Conservation (phyloP, 2,329 filamentous ascomycete species). For the Colletotrichum sidae region DNA sequence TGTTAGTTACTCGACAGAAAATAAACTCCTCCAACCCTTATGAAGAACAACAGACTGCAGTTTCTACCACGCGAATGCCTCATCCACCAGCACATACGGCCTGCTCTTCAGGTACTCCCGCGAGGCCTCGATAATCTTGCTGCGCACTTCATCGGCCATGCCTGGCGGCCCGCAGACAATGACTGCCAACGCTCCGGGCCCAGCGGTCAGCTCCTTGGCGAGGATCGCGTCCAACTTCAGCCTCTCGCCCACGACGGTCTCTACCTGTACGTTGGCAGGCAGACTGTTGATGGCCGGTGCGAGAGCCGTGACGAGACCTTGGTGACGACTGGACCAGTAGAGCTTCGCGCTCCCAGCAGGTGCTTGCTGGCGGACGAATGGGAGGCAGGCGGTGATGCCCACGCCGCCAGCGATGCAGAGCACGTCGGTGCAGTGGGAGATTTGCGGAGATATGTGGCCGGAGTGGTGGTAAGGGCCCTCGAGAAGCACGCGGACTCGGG, state of each 20-base stretch:
- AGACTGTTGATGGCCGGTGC: slow-evolving; percentile 9
- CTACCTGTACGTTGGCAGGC: slow-evolving; percentile 22
- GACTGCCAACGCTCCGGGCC: slow-evolving; percentile 21
- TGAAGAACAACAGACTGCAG: background rate
- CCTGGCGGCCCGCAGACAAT: slow-evolving; percentile 37
- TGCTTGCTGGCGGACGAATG: background rate
- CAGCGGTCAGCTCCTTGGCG: slow-evolving; percentile 1
- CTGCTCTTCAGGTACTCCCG: slow-evolving; percentile 5
- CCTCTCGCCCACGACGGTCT: slow-evolving; percentile 23
- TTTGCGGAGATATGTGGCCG: slow-evolving; percentile 5
- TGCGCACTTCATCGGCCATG: slow-evolving; percentile 39
- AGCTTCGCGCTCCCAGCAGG: slow-evolving; percentile 1
- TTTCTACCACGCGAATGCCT: slow-evolving; percentile 39
- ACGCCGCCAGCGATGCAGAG: slow-evolving; percentile 30
- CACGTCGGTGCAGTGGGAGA: slow-evolving; percentile 21
- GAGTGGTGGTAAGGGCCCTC: slow-evolving; percentile 18
- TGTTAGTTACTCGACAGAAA: no score
- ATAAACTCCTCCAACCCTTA: no score
- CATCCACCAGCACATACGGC: slow-evolving; percentile 37
- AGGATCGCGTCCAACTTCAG: slow-evolving; percentile 18
- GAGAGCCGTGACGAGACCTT: slow-evolving; percentile 12
- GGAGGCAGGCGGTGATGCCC: slow-evolving; percentile 24
- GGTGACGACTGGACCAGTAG: slow-evolving; percentile 18
- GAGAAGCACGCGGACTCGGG: slow-evolving; percentile 7
- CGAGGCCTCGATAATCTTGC: slow-evolving; percentile 29